Percentiles rank a stretch among this genome's conserved stretches.
phyloP scores from a whole-genome alignment of 139 green algal species.

The Mesotaenium endlicherianum region DNA sequence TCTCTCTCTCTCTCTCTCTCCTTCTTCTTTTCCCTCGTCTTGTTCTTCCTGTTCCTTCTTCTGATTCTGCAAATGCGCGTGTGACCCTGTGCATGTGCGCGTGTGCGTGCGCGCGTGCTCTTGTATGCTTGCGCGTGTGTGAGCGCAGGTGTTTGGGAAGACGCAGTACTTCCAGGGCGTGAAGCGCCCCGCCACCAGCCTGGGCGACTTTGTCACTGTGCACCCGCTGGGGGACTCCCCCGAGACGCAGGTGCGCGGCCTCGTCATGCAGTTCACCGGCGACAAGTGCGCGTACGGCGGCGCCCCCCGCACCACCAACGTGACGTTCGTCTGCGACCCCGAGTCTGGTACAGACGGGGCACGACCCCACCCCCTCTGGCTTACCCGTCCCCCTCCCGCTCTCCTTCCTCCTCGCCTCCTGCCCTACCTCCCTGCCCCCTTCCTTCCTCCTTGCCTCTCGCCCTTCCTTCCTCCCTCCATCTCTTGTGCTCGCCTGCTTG shows the following conservation, averaged over 20 bases:
- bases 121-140: neutral
- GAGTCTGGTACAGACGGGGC: neutral
- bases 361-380: neutral
- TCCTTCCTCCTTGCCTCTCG: neutral
- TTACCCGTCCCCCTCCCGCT: neutral
- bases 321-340: constrained; percentile 36
- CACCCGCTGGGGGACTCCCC: neutral
- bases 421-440: neutral
- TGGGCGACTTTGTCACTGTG: constrained; percentile 11
- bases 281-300: neutral
- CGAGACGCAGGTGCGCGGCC: neutral
- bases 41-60: neutral
- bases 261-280: constrained; percentile 18
- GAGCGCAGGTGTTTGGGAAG: neutral
- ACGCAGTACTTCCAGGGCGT: neutral
- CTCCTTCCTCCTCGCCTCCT: neutral
- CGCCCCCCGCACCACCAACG: neutral
- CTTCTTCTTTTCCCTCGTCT: too few species aligned
- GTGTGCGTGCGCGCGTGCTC: neutral
- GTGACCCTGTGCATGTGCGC: neutral
- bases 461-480: neutral
- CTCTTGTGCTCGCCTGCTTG: neutral
- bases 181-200: neutral
- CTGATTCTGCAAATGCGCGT: neutral
- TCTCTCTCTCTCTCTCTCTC: too few species aligned